phyloP scores from a whole-genome alignment of 257 asterid species.

The Euphrasia confusa region DNA sequence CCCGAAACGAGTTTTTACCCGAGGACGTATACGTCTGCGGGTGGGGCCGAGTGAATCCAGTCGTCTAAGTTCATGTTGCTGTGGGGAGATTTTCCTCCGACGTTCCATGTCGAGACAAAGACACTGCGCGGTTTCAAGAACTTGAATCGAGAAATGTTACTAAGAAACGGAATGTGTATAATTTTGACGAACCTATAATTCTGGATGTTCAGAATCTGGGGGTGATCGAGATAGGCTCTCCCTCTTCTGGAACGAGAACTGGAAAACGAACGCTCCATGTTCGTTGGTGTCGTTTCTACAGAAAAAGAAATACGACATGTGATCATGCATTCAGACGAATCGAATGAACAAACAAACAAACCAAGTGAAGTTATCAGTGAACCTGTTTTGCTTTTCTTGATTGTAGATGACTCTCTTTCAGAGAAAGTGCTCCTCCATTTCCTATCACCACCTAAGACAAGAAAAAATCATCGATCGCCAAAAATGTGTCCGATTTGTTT shows the following conservation, averaged over 20 bases:
- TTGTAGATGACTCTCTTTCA: conserved; percentile 66
- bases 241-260: conserved; percentile 59
- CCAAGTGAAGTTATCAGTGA: background rate
- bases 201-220: conserved; percentile 82
- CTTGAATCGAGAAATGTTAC: background rate
- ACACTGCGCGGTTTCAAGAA: conserved; percentile 39
- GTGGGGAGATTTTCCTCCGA: conserved; percentile 78
- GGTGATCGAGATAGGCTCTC: conserved; percentile 82
- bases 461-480: background rate
- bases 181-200: conserved; percentile 37
- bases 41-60: conserved; percentile 85
- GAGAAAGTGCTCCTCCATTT: conserved; percentile 72
- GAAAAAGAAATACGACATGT: conserved; percentile 4
- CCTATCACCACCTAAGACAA: conserved; percentile 49
- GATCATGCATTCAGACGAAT: conserved; percentile 12
- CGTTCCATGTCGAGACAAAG: conserved; percentile 94
- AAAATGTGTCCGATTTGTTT: background rate
- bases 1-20: conserved; percentile 35
- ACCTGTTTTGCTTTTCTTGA: conserved; percentile 83
- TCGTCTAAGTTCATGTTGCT: conserved; percentile 63
- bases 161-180: background rate
- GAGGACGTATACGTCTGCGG: conserved; percentile 90
- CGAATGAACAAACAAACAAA: background rate
- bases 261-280: conserved; percentile 50
- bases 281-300: conserved; percentile 48